Percentiles rank a stretch among this genome's conserved stretches.
Evolutionary conservation across 78 protist genomes (phyloP).

Genomic region (Speleostelium caveatum): DNA sequence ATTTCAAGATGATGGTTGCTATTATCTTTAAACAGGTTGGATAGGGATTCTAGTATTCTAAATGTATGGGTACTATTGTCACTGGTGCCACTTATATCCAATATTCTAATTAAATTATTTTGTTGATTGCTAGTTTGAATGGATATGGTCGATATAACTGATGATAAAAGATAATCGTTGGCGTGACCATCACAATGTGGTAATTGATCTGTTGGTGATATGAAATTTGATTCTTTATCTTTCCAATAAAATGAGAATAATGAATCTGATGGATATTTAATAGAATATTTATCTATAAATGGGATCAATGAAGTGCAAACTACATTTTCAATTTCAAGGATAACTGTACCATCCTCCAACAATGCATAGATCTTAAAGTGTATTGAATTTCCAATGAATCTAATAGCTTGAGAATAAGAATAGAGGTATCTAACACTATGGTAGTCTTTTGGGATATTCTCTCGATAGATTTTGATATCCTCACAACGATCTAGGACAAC

Average conservation of each 20-base stretch:
- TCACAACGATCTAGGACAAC: constrained; percentile 62
- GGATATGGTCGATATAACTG: too few relatives aligned
- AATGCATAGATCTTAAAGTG: constrained; percentile 9
- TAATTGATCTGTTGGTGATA: too few relatives aligned
- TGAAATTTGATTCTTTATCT: constrained; percentile 47
- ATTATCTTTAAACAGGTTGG: too few relatives aligned
- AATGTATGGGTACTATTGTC: too few relatives aligned
- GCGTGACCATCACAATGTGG: too few relatives aligned
- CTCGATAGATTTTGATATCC: constrained; percentile 26
- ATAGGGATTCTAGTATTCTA: too few relatives aligned
- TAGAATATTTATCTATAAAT: constrained; percentile 32
- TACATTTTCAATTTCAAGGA: constrained; percentile 1
- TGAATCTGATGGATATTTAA: constrained; percentile 43
- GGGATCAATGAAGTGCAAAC: constrained; percentile 19
- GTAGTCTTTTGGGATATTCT: neutral
- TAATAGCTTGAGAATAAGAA: constrained; percentile 2
- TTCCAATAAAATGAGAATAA: constrained; percentile 31
- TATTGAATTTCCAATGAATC: constrained; percentile 39
- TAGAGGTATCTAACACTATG: constrained; percentile 28
- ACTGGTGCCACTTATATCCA: too few relatives aligned
- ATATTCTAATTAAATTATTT: too few relatives aligned
- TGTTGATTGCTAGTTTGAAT: too few relatives aligned
- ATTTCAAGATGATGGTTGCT: too few relatives aligned
- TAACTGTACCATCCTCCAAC: constrained; percentile 41
- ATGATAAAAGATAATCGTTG: too few relatives aligned